Evolutionary conservation across 78 protist species (phyloP).

Genomic region (Dictyostelium capitatum): DNA sequence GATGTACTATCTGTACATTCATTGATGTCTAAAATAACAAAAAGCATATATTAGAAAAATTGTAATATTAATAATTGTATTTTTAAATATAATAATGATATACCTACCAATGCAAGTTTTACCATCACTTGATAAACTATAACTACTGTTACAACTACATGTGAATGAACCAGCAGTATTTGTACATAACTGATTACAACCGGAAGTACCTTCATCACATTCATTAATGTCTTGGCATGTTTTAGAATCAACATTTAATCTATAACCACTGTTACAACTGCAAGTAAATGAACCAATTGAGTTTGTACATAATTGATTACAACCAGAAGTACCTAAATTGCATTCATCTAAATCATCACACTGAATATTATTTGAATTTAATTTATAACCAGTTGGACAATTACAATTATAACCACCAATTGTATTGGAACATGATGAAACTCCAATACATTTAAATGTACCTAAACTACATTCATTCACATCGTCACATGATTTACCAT

Average conservation of each 20-base stretch:
- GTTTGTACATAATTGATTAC: neutral
- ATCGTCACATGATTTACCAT: neutral
- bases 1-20: neutral
- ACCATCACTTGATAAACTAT: too few species aligned
- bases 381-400: too few species aligned
- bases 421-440: too few species aligned
- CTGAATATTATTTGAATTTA: too few species aligned
- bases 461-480: too few species aligned
- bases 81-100: too few species aligned
- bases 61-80: neutral
- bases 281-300: neutral
- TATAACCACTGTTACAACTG: neutral
- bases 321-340: neutral
- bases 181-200: neutral
- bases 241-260: neutral
- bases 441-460: too few species aligned
- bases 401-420: too few species aligned
- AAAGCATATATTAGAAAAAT: neutral
- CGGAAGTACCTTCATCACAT: neutral
- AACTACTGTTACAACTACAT: slow-evolving; percentile 1
- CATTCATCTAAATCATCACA: slow-evolving; percentile 6
- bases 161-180: neutral
- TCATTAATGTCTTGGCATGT: neutral
- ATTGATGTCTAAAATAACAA: neutral
- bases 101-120: too few species aligned